Evolutionary conservation across 768 basidiomycete species (phyloP).

Genomic region (Tylopilus sp.): DNA sequence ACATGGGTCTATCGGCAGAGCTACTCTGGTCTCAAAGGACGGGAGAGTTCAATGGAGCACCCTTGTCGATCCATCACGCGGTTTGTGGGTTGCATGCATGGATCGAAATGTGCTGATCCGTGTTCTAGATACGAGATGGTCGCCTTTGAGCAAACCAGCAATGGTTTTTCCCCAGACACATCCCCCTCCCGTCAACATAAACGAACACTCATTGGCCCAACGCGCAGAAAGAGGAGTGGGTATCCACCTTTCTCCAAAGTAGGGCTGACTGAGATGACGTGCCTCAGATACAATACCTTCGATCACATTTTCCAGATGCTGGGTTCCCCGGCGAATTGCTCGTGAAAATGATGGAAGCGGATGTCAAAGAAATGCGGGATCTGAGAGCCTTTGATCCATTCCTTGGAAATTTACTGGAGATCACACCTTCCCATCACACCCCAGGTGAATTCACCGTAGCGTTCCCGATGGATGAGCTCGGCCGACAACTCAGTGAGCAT

Average conservation of each 20-base stretch:
- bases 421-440: conserved; percentile 30
- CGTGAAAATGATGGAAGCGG: conserved; percentile 48
- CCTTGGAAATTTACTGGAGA: conserved; percentile 50
- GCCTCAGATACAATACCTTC: conserved; percentile 64
- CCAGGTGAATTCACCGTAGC: conserved; percentile 35
- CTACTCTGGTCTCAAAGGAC: conserved; percentile 46
- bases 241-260: neutral
- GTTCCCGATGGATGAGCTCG: conserved; percentile 65
- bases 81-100: conserved; percentile 11
- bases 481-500: conserved; percentile 57
- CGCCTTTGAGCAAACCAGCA: conserved; percentile 30
- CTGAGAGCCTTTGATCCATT: conserved; percentile 53
- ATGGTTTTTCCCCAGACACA: conserved; percentile 61
- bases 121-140: conserved; percentile 30
- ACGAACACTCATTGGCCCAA: conserved; percentile 38
- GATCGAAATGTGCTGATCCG: conserved; percentile 5
- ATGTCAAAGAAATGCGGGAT: conserved; percentile 35
- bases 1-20: conserved; percentile 52
- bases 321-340: conserved; percentile 72
- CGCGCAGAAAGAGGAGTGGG: conserved; percentile 67
- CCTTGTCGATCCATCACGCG: conserved; percentile 30
- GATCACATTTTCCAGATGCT: conserved; percentile 67
- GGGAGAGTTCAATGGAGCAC: conserved; percentile 53
- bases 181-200: conserved; percentile 29
- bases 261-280: neutral